Evolutionary conservation across 768 basidiomycete genomes (phyloP).

Genomic region (Sporobolomyces pararoseus): DNA sequence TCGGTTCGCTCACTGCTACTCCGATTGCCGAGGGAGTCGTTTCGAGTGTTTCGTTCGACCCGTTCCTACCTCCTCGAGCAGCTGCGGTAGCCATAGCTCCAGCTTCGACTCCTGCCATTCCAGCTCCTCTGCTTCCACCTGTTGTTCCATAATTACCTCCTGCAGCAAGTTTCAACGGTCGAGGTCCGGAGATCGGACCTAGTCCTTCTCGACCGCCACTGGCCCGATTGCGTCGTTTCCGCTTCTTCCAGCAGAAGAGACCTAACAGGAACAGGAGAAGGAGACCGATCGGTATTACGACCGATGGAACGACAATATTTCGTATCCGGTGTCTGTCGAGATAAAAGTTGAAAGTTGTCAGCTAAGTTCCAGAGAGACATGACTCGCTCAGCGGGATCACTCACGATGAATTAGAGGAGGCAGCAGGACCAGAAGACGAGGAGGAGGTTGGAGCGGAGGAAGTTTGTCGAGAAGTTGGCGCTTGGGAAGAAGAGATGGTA

Average conservation of each 20-base stretch:
- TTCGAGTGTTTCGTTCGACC: slow-evolving; percentile 19
- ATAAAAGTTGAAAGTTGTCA: not conserved
- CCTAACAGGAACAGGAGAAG: slow-evolving; percentile 16
- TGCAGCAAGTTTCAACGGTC: slow-evolving; percentile 15
- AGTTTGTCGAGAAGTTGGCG: not conserved
- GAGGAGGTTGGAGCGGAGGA: not conserved
- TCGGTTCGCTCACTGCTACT: slow-evolving; percentile 36
- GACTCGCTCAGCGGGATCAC: not conserved
- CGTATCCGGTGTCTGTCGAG: slow-evolving; percentile 18
- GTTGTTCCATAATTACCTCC: slow-evolving; percentile 11
- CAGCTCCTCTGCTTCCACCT: not conserved
- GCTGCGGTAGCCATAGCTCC: not conserved
- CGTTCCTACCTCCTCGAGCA: not conserved
- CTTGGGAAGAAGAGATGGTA: not conserved
- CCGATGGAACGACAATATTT: slow-evolving; percentile 32
- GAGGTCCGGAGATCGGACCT: slow-evolving; percentile 23
- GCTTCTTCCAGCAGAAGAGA: slow-evolving; percentile 10
- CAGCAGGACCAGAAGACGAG: slow-evolving; percentile 1
- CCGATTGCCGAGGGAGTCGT: slow-evolving; percentile 37
- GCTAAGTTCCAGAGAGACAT: not conserved
- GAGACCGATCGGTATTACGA: slow-evolving; percentile 31
- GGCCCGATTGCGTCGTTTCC: not conserved
- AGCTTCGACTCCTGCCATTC: not conserved
- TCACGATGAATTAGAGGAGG: not conserved
- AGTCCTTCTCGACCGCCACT: not conserved